Conservation (phyloP, 441 rosid genomes). For the Biscutella laevigata region DNA sequence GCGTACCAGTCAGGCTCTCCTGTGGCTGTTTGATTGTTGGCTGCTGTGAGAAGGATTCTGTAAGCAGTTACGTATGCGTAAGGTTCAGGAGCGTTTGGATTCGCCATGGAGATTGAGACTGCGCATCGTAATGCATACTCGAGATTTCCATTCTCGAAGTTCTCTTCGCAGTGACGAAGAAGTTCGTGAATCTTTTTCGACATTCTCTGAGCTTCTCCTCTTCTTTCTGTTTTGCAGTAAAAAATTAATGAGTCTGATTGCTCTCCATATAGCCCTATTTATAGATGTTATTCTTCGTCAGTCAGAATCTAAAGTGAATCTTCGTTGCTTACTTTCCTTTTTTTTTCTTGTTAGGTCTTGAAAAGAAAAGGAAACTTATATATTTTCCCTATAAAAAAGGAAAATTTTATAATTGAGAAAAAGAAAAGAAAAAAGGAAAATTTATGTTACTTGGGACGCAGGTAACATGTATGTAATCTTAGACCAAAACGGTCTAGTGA, state of each 20-base stretch:
- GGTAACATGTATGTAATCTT: not conserved
- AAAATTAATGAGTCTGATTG: not conserved
- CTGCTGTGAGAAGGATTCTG: constrained; percentile 15
- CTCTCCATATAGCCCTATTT: not conserved
- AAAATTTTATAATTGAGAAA: too few relatives aligned
- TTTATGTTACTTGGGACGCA: not conserved
- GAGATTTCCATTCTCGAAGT: constrained; percentile 2
- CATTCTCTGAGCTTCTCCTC: not conserved
- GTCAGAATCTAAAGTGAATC: not conserved
- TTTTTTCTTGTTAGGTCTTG: not conserved
- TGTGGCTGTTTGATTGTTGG: not conserved
- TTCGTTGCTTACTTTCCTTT: constrained; percentile 4
- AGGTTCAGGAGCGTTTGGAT: constrained; percentile 11
- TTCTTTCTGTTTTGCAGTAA: not conserved
- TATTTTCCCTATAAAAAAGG: not conserved
- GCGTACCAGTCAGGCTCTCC: constrained; percentile 25
- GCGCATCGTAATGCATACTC: constrained; percentile 16
- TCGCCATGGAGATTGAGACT: not conserved
- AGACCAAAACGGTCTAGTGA: constrained; percentile 13
- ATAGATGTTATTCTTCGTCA: not conserved
- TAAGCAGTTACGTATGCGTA: constrained; percentile 21
- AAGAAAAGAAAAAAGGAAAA: too few relatives aligned
- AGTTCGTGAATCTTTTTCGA: not conserved
- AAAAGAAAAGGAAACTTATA: not conserved
- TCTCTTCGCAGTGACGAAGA: constrained; percentile 22